Percentiles rank a stretch among this genome's conserved stretches.
These are phyloP conservation scores for Larix kaempferi DNA, from an alignment of 75 land plant genomes.

Conservation along the genomic window DNA sequence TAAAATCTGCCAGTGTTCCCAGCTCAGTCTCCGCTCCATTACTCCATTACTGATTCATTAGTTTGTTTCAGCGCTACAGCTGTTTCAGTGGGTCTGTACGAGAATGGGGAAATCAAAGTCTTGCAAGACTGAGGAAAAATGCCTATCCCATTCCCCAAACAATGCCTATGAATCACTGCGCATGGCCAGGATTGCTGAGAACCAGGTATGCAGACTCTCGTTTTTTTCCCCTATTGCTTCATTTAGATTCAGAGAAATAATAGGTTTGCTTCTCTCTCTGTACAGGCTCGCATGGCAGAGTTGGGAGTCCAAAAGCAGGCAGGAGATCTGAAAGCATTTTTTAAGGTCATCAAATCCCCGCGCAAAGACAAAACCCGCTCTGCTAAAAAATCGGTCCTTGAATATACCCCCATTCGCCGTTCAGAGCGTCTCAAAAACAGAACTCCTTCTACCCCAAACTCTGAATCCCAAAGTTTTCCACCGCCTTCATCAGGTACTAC, in stretches of 20 bases:
- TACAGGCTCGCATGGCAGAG: slow-evolving; percentile 35
- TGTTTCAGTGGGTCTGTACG: neutral
- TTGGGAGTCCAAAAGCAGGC: slow-evolving; percentile 25
- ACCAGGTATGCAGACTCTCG: slow-evolving; percentile 19
- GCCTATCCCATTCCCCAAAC: neutral
- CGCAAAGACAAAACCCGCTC: neutral
- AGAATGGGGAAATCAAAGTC: slow-evolving; percentile 1
- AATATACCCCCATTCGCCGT: slow-evolving; percentile 30
- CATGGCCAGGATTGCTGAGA: slow-evolving; percentile 38
- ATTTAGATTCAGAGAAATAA: neutral
- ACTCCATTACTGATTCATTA: no score
- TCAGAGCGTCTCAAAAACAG: slow-evolving; percentile 33
- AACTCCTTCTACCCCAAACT: neutral
- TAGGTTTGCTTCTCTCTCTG: neutral
- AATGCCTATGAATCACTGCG: slow-evolving; percentile 37
- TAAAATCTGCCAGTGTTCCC: no score
- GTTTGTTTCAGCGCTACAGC: no score
- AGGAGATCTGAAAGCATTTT: slow-evolving; percentile 9
- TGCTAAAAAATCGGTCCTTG: neutral
- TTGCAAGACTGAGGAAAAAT: neutral
- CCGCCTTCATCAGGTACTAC: neutral
- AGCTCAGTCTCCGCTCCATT: no score
- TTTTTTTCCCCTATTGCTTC: neutral
- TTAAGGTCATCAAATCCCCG: slow-evolving; percentile 10
- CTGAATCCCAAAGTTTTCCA: neutral